A percentile compares a stretch with the other conserved stretches of the same genome.
phyloP scores from a whole-genome alignment of 208 protist species.

The Strigomonas galati region DNA sequence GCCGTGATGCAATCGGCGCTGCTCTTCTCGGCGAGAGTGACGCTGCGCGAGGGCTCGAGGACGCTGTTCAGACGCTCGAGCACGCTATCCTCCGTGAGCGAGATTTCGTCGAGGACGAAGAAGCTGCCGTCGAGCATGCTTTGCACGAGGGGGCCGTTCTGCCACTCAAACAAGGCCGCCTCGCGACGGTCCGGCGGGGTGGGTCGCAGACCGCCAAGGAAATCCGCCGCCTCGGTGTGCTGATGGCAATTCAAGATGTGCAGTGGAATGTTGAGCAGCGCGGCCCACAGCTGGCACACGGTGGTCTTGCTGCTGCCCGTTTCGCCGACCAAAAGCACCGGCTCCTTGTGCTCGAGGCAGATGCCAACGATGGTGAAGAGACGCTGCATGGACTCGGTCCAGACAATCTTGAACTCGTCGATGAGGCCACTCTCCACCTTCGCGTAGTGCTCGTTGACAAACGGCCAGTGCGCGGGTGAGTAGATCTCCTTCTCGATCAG shows the following conservation, averaged over 20 bases:
- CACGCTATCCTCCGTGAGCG: constrained; percentile 99
- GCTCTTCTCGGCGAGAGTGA: constrained; percentile 98
- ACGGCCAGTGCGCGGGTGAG: constrained; percentile 77
- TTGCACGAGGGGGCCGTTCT: constrained; percentile 98
- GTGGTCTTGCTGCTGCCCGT: constrained; percentile 99
- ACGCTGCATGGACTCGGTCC: constrained; percentile 95
- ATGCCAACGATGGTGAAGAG: constrained; percentile 96
- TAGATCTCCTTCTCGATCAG: constrained; percentile 67
- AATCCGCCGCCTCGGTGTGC: constrained; percentile 99
- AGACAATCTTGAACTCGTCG: constrained; percentile 93
- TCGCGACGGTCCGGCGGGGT: constrained; percentile 73
- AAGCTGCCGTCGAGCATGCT: constrained; percentile 98
- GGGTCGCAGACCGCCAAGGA: constrained; percentile 94
- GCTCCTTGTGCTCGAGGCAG: constrained; percentile 94
- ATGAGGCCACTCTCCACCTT: constrained; percentile 62
- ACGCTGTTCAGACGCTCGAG: constrained; percentile 99
- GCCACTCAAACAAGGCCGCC: constrained; percentile 96
- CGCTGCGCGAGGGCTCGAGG: constrained; percentile 95
- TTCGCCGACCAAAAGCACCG: constrained; percentile 98
- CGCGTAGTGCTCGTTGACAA: constrained; percentile 67
- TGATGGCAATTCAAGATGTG: constrained; percentile 99
- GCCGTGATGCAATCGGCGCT: constrained; percentile 79
- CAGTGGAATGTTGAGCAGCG: constrained; percentile 80
- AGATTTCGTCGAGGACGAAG: constrained; percentile 99
- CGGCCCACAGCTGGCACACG: constrained; percentile 95